Evolutionary conservation across 2,329 filamentous ascomycete genomes (phyloP).

Genomic region (Colletotrichum aenigma): DNA sequence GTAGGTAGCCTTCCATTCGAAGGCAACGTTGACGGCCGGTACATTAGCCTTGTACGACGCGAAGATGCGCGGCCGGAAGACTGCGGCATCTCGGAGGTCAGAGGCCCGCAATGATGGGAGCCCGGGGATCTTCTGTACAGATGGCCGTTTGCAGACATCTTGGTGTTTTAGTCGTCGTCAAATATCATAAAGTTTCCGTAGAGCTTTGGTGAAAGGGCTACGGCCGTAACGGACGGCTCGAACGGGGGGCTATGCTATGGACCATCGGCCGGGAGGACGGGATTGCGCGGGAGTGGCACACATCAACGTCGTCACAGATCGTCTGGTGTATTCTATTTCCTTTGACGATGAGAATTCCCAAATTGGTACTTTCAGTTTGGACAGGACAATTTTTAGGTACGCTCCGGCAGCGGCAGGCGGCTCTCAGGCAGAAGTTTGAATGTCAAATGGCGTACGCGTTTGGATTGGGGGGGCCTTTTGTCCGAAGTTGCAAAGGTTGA

Average conservation of each 20-base stretch:
- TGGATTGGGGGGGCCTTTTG: neutral
- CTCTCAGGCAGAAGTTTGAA: neutral
- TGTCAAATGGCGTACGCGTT: neutral
- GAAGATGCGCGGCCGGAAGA: neutral
- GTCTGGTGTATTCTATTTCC: neutral
- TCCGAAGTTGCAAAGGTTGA: neutral
- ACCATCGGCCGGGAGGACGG: neutral
- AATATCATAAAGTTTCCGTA: neutral
- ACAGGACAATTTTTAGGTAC: neutral
- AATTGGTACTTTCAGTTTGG: neutral
- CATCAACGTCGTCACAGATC: neutral
- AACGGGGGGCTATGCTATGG: neutral
- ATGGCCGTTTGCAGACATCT: neutral
- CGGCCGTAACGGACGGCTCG: neutral
- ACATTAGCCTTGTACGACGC: neutral
- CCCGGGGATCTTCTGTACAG: neutral
- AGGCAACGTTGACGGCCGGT: neutral
- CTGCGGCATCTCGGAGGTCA: neutral
- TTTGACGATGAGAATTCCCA: neutral
- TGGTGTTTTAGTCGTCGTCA: neutral
- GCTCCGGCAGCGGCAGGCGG: neutral
- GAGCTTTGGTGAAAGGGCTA: neutral
- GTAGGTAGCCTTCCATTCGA: neutral
- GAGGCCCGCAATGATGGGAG: neutral
- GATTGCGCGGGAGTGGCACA: neutral